Conservation (phyloP, 2,329 filamentous ascomycete species). For the Cytospora mali region DNA sequence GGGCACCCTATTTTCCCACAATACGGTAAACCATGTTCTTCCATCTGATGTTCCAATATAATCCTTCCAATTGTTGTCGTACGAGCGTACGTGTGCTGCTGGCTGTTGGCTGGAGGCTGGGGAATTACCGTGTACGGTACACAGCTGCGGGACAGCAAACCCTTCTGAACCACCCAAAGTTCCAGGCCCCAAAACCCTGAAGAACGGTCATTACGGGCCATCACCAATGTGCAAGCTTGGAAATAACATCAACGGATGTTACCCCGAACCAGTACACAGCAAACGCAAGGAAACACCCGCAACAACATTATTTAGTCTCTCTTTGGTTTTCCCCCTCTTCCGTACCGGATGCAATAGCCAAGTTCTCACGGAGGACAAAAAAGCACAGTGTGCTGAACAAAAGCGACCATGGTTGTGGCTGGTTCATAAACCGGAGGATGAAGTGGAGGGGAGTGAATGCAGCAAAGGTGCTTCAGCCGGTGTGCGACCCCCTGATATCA, state of each 20-base stretch:
- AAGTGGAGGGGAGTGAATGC: constrained; percentile 2
- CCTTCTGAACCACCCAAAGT: neutral
- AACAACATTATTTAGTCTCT: neutral
- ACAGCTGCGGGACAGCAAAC: neutral
- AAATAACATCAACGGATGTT: too few species aligned
- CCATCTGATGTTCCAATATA: too few species aligned
- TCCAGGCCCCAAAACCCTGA: neutral
- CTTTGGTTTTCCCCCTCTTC: neutral
- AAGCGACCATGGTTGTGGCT: constrained; percentile 7
- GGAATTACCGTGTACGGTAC: too few species aligned
- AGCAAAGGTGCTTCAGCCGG: constrained; percentile 1
- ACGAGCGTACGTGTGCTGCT: too few species aligned
- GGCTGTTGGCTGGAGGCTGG: too few species aligned
- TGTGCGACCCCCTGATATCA: constrained; percentile 15
- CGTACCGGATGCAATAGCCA: neutral
- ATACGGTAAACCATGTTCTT: too few species aligned
- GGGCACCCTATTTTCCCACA: too few species aligned
- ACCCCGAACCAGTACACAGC: neutral
- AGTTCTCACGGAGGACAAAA: neutral
- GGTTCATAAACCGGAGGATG: constrained; percentile 3
- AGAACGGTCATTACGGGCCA: too few species aligned
- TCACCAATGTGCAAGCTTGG: too few species aligned
- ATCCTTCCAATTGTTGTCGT: too few species aligned
- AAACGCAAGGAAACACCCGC: neutral
- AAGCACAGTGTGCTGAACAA: constrained; percentile 17